Conservation (phyloP, 2,329 filamentous ascomycete genomes). For the Dissoconium aciculare region DNA sequence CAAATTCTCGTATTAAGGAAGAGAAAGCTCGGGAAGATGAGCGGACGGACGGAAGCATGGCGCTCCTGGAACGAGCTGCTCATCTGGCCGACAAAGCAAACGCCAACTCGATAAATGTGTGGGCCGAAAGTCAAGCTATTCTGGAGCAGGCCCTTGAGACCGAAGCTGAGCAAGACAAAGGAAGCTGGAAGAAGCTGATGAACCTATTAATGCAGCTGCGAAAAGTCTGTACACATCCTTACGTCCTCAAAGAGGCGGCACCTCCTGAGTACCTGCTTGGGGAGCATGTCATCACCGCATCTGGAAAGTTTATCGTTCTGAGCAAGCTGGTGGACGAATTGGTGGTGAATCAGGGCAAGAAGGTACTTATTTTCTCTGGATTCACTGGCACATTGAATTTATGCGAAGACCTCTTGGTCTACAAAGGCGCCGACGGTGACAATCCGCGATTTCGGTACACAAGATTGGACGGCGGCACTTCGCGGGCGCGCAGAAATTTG, state of each 20-base stretch:
- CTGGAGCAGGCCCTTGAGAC: constrained; percentile 27
- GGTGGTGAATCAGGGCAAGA: constrained; percentile 37
- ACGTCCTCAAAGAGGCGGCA: constrained; percentile 33
- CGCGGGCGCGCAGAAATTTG: constrained; percentile 36
- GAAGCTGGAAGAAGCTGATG: constrained; percentile 30
- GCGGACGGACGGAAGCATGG: constrained; percentile 20
- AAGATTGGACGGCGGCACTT: constrained; percentile 37
- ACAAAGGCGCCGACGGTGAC: constrained; percentile 29
- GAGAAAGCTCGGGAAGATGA: constrained; percentile 27
- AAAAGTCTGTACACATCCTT: constrained; percentile 42
- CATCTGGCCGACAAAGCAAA: constrained; percentile 7
- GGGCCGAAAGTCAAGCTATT: constrained; percentile 34
- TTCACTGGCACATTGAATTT: constrained; percentile 39
- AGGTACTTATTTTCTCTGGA: constrained; percentile 43
- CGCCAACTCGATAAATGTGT: constrained; percentile 22
- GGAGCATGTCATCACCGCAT: constrained; percentile 35
- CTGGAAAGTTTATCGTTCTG: constrained; percentile 42
- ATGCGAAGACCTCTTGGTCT: constrained; percentile 36
- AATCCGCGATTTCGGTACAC: constrained; percentile 30
- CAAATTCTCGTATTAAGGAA: constrained; percentile 32
- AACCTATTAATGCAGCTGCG: constrained; percentile 43
- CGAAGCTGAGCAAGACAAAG: constrained; percentile 12
- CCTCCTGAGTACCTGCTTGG: constrained; percentile 34
- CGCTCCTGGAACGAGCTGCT: not conserved
- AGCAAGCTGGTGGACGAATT: constrained; percentile 37